These are phyloP conservation scores for Lizonia empirigonia DNA, from an alignment of 2,329 filamentous ascomycete genomes.

Conservation along the genomic window DNA sequence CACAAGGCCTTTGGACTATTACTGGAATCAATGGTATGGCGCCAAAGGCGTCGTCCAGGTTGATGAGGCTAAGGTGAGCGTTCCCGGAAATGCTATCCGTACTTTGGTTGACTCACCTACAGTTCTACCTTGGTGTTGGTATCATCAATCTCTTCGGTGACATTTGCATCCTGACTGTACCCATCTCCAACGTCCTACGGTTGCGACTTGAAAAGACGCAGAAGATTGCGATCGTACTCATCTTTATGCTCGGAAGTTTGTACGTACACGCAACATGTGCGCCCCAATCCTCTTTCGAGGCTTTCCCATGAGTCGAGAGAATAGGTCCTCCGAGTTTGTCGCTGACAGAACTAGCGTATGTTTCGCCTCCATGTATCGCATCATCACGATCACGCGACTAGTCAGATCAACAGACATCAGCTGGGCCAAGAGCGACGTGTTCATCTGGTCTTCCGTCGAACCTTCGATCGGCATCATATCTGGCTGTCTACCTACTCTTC, in stretches of 20 bases:
- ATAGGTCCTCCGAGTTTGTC: background rate
- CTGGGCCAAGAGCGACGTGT: constrained; percentile 38
- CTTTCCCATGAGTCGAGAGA: too few relatives aligned
- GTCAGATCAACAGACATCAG: constrained; percentile 28
- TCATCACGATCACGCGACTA: constrained; percentile 31
- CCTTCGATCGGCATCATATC: constrained; percentile 36
- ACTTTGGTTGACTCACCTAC: background rate
- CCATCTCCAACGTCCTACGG: constrained; percentile 17
- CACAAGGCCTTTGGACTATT: constrained; percentile 23
- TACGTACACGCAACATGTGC: constrained; percentile 10
- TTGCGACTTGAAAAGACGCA: constrained; percentile 26
- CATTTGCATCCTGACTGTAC: constrained; percentile 22
- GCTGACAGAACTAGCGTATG: constrained; percentile 22
- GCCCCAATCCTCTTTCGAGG: background rate
- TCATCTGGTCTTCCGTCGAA: constrained; percentile 37
- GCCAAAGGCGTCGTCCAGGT: constrained; percentile 22
- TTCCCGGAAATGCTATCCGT: background rate
- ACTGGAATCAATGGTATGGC: constrained; percentile 31
- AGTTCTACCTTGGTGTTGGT: constrained; percentile 34
- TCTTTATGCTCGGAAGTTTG: constrained; percentile 36
- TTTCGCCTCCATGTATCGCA: constrained; percentile 36
- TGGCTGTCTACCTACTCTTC: constrained; percentile 32
- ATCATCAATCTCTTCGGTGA: constrained; percentile 36
- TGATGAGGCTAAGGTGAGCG: constrained; percentile 27
- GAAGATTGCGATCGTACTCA: constrained; percentile 31